Base-by-base conservation (phyloP, 345 rosid genomes). In the Combretum micranthum region DNA sequence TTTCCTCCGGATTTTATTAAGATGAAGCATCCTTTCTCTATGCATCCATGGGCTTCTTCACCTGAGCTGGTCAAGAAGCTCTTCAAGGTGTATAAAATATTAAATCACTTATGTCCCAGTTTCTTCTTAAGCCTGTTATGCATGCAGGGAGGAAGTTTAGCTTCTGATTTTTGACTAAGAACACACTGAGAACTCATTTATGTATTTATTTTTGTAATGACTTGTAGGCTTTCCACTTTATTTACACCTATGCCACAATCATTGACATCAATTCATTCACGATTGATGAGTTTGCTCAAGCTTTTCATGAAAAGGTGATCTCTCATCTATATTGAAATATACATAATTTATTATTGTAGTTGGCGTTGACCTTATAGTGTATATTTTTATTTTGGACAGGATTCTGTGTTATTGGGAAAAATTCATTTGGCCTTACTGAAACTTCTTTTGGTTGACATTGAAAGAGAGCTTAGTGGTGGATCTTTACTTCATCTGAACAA, bases 271-370 rank as follows among this genome's bases (percentile, higher is more conserved):
- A 82, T 60, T 75, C 88, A 56, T 93, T 93, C 75, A 85, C 99
- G 23, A 78, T 93, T 53, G 99, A 89, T 63, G 90, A 85, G 75
- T 79, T 93, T 69, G 84, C 90, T 67, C 88, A 85, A 71, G 87
- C 96, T 65, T 89, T 89, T 78, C 88, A 87, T 75, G 91, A 93
- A 60, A 93, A 87, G 99, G 99, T 93, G 62, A 59, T 50, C 58
- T 56, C 69, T 59, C 45, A 23, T 62, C 49, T 62, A 44, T 68
- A 2, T 45, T 13, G 2, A 19, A 17, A 12, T 46, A 46, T 32
- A 52, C 20, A 51, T 51, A 54, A 44, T 44, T 48, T 51, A 21
- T 44, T 47, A 44, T 53, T 44, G 61, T 65, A 39, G 21, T 19
- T 52, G 18, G 42, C 52, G 60, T 62, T 55, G 52, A 44, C 53